Evolutionary conservation across 1,284 basidiomycete genomes (phyloP), one percentile per base, ranked within the genome.

Genomic region (Puccinia novopanici): DNA sequence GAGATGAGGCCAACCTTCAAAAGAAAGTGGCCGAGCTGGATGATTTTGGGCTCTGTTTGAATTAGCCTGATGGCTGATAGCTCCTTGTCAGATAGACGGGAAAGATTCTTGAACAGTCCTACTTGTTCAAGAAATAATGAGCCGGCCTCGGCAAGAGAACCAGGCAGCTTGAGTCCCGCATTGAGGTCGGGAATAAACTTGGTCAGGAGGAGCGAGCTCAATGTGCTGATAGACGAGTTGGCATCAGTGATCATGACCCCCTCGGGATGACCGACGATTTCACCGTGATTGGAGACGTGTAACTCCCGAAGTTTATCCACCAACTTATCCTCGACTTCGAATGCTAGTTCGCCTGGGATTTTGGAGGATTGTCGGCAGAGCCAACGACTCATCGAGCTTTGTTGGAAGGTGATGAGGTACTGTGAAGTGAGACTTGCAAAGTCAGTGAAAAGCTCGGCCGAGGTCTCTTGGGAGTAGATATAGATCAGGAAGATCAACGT

Each of bases 11-110:
- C 92, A 67, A 92, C 87, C 2, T 88, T 85, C 40, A 91, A 88
- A 52, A 96, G 87, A 34, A 87, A 87, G 82, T 92, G 89, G 81
- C 91, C 92, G 82, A 95, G 90, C 50, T 88, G 84, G 50, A 92
- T 89, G 85, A 61, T 54, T 27, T 67, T 52, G 19, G 50, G 48
- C 27, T 34, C n/a, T 4, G 65, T 57, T 17, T 61, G 65, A 24
- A 77, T 77, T 45, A 78, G 34, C 42, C 42, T 70, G n/a, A 68
- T 67, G 15, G 27, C n/a, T n/a, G n/a, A n/a, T n/a, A 77, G 30
- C 57, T 65, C 50, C 4, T 67, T n/a, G 30, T 68, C 54, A 6
- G 50, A 65, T 5, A 77, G 48, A 1, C 50, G 13, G 34, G 50
- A 54, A 13, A 78, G 55, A 10, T 71, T 78, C 2, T 24, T 42